A percentile compares a stretch with the other conserved stretches of the same genome.
These are phyloP conservation scores for Microdochium bolleyi DNA, from an alignment of 2,329 filamentous ascomycete species.

Conservation along the genomic window DNA sequence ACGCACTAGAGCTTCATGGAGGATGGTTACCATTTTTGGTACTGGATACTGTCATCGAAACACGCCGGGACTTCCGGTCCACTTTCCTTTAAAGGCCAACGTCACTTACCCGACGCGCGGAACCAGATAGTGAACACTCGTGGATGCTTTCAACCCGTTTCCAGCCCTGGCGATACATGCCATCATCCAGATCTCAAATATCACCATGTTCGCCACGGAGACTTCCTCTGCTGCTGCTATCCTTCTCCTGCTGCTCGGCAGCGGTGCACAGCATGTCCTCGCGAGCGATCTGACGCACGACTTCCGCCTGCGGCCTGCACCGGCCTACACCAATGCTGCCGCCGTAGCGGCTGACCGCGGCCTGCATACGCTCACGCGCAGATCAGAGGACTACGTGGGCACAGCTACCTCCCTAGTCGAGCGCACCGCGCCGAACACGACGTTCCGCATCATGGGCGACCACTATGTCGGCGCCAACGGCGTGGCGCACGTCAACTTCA, in stretches of 20 bases:
- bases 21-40: too few species aligned
- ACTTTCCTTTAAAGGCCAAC: too few species aligned
- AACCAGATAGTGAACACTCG: too few species aligned
- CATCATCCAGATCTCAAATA: too few species aligned
- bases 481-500: conserved; percentile 43
- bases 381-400: conserved; percentile 23
- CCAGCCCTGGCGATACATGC: too few species aligned
- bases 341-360: conserved; percentile 4
- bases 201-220: neutral
- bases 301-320: conserved; percentile 5
- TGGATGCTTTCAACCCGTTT: too few species aligned
- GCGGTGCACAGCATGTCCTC: conserved; percentile 1
- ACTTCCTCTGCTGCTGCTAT: neutral
- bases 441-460: conserved; percentile 38
- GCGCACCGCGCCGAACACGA: conserved; percentile 14
- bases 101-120: too few species aligned
- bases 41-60: too few species aligned
- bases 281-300: conserved; percentile 7
- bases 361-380: conserved; percentile 6
- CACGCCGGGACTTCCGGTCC: too few species aligned
- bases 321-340: conserved; percentile 9
- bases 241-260: conserved; percentile 4
- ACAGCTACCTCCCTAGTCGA: conserved; percentile 27
- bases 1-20: too few species aligned
- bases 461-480: conserved; percentile 40